phyloP scores from a whole-genome alignment of 306 rosid species.

The Dalbergia cochinchinensis region DNA sequence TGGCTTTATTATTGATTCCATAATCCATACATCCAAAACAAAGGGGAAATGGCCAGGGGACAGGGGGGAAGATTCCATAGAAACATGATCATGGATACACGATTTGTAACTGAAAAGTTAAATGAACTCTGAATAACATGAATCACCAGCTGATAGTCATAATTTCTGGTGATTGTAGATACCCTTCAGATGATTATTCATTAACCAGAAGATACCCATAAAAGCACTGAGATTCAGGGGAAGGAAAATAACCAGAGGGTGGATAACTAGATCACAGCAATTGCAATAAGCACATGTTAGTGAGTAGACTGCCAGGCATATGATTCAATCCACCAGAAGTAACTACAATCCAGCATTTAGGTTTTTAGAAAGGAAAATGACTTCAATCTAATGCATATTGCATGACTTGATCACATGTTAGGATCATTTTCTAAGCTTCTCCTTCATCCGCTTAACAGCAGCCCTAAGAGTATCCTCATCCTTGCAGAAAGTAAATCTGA shows the following conservation, averaged over 20 bases:
- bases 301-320: slow-evolving; percentile 30
- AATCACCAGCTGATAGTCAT: slow-evolving; percentile 7
- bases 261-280: not conserved
- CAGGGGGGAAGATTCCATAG: slow-evolving; percentile 4
- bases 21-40: slow-evolving; percentile 21
- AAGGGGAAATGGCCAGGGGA: not conserved
- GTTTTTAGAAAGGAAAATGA: slow-evolving; percentile 57
- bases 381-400: slow-evolving; percentile 49
- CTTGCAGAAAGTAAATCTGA: slow-evolving; percentile 91
- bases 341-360: slow-evolving; percentile 28
- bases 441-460: slow-evolving; percentile 92
- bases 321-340: slow-evolving; percentile 22
- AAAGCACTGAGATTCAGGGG: not conserved
- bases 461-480: slow-evolving; percentile 87
- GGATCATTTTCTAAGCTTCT: slow-evolving; percentile 73
- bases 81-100: slow-evolving; percentile 24
- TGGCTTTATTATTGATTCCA: slow-evolving; percentile 19
- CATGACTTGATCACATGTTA: slow-evolving; percentile 13
- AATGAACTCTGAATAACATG: slow-evolving; percentile 7
- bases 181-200: slow-evolving; percentile 36
- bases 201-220: slow-evolving; percentile 12
- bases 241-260: slow-evolving; percentile 22
- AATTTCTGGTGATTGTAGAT: slow-evolving; percentile 10
- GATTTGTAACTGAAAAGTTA: not conserved
- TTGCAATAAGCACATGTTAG: not conserved